Percentiles rank a stretch among this genome's conserved stretches.
Conservation (phyloP, 2,329 filamentous ascomycete genomes). For the Myotisia sp. region DNA sequence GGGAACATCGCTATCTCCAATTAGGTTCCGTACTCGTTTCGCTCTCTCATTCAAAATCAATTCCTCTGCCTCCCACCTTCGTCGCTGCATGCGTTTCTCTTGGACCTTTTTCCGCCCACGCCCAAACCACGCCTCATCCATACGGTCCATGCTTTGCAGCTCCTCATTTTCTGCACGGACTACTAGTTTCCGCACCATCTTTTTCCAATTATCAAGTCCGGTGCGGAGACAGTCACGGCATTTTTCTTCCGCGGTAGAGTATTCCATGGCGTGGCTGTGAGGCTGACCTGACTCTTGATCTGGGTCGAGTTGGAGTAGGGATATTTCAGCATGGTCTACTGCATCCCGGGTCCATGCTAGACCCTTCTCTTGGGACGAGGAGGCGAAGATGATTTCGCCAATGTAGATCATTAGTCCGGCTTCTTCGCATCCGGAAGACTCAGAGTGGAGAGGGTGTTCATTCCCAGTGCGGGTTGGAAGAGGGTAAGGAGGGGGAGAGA, state of each 20-base stretch:
- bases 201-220: slow-evolving; percentile 67
- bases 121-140: slow-evolving; percentile 23
- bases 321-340: slow-evolving; percentile 63
- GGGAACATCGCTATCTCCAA: slow-evolving; percentile 7
- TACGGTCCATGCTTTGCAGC: slow-evolving; percentile 21
- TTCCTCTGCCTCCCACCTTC: slow-evolving; percentile 29
- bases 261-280: slow-evolving; percentile 12
- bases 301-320: slow-evolving; percentile 26
- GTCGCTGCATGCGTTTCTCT: slow-evolving; percentile 19
- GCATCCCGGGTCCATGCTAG: slow-evolving; percentile 82
- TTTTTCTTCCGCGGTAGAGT: slow-evolving; percentile 37
- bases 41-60: slow-evolving; percentile 25
- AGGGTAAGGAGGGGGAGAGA: slow-evolving; percentile 51
- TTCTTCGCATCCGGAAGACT: slow-evolving; percentile 63
- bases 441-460: slow-evolving; percentile 48
- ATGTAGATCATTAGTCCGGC: slow-evolving; percentile 79
- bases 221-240: slow-evolving; percentile 66
- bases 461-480: slow-evolving; percentile 56
- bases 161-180: slow-evolving; percentile 25
- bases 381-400: slow-evolving; percentile 78
- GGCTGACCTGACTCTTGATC: slow-evolving; percentile 15
- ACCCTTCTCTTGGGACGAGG: slow-evolving; percentile 52
- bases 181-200: slow-evolving; percentile 59
- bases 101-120: slow-evolving; percentile 18
- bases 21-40: slow-evolving; percentile 10